These are phyloP conservation scores for Phytophthora parvispora DNA, from an alignment of 352 stramenopile species.

Conservation along the genomic window DNA sequence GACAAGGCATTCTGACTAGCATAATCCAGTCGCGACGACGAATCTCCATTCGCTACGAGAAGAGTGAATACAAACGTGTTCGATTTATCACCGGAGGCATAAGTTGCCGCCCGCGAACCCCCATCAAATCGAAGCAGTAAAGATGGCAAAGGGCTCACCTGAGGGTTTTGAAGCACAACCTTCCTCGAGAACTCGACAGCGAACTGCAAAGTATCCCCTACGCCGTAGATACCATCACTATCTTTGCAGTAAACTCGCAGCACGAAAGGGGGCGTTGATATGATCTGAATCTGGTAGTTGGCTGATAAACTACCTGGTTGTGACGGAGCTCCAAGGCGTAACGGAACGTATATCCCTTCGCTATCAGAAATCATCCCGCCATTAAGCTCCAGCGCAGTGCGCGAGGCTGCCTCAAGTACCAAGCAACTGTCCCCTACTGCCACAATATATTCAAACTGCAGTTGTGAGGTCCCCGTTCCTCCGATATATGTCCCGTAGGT, in stretches of 20 bases:
- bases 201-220: slow-evolving; percentile 61
- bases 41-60: slow-evolving; percentile 46
- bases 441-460: slow-evolving; percentile 76
- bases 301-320: slow-evolving; percentile 58
- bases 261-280: slow-evolving; percentile 48
- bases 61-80: slow-evolving; percentile 53
- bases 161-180: slow-evolving; percentile 27
- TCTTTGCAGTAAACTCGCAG: slow-evolving; percentile 50
- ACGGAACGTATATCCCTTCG: slow-evolving; percentile 50
- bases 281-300: slow-evolving; percentile 53
- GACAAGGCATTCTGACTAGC: slow-evolving; percentile 39
- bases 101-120: slow-evolving; percentile 34
- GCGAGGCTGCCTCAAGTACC: slow-evolving; percentile 60
- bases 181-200: slow-evolving; percentile 57
- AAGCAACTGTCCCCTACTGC: slow-evolving; percentile 47
- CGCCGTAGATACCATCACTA: slow-evolving; percentile 42
- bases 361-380: slow-evolving; percentile 61
- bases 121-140: slow-evolving; percentile 51
- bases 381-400: slow-evolving; percentile 58
- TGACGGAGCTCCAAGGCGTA: slow-evolving; percentile 44
- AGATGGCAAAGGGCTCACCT: slow-evolving; percentile 24
- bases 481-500: slow-evolving; percentile 60
- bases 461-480: slow-evolving; percentile 49
- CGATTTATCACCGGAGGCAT: slow-evolving; percentile 53
- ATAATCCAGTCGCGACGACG: slow-evolving; percentile 47